Conservation (phyloP, 495 filamentous ascomycete genomes). For the Trichocladium uniseriatum region DNA sequence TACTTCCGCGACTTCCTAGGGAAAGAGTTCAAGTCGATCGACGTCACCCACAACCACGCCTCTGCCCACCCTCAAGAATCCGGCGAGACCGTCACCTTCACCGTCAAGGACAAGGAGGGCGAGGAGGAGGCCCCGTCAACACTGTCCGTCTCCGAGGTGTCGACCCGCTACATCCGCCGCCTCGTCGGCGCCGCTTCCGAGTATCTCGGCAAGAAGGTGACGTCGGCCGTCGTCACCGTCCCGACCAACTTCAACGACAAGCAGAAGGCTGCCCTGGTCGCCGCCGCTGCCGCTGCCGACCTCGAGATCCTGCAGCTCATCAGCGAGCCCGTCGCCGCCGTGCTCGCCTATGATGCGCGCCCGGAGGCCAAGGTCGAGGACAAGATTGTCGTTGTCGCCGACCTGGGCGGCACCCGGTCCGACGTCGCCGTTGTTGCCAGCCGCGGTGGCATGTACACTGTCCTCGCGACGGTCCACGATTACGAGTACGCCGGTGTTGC, state of each 20-base stretch:
- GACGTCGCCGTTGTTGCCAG: slow-evolving; percentile 85
- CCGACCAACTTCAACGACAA: slow-evolving; percentile 86
- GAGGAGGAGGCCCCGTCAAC: slow-evolving; percentile 51
- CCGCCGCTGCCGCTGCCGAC: slow-evolving; percentile 70
- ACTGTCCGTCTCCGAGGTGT: slow-evolving; percentile 73
- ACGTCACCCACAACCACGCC: slow-evolving; percentile 87
- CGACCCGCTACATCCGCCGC: slow-evolving; percentile 77
- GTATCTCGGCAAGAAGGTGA: slow-evolving; percentile 85
- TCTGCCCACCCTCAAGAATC: slow-evolving; percentile 80
- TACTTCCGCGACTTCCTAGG: slow-evolving; percentile 95
- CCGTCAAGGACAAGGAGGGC: slow-evolving; percentile 63
- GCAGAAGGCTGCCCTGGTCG: slow-evolving; percentile 69
- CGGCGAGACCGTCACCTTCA: slow-evolving; percentile 69
- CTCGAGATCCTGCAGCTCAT: slow-evolving; percentile 89
- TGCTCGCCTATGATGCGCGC: slow-evolving; percentile 85
- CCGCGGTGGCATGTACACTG: slow-evolving; percentile 91
- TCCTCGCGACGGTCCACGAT: slow-evolving; percentile 88
- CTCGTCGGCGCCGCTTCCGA: slow-evolving; percentile 77
- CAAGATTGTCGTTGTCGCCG: slow-evolving; percentile 86
- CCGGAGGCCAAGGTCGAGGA: slow-evolving; percentile 64
- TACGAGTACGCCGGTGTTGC: slow-evolving; percentile 77
- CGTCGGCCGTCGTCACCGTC: slow-evolving; percentile 83
- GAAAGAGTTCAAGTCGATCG: slow-evolving; percentile 93
- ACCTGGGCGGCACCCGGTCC: slow-evolving; percentile 85
- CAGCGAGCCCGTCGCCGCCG: slow-evolving; percentile 82